A percentile compares a stretch with the other conserved stretches of the same genome.
Evolutionary conservation across 2,329 filamentous ascomycete species (phyloP).

Genomic region (Trichoderma harzianum): DNA sequence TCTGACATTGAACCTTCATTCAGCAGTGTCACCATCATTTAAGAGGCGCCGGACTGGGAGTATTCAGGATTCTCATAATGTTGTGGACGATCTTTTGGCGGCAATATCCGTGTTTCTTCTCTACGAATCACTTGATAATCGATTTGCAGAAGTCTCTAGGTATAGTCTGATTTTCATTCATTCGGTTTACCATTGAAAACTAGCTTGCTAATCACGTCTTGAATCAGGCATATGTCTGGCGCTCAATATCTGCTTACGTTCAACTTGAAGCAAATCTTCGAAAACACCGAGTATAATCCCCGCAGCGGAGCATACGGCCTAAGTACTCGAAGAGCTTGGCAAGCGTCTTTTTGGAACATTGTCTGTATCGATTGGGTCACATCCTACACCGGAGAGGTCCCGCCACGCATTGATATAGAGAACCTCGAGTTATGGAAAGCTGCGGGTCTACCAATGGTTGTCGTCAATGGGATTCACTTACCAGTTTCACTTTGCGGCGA

Average conservation of each 20-base stretch:
- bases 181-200: background rate
- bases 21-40: background rate
- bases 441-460: slow-evolving; percentile 19
- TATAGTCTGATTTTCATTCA: background rate
- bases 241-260: slow-evolving; percentile 19
- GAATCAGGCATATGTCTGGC: slow-evolving; percentile 20
- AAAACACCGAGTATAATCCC: background rate
- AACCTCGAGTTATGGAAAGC: slow-evolving; percentile 21
- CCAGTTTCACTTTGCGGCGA: slow-evolving; percentile 13
- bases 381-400: slow-evolving; percentile 16
- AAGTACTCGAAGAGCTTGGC: slow-evolving; percentile 19
- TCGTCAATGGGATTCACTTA: slow-evolving; percentile 6
- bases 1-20: background rate
- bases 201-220: background rate
- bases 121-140: slow-evolving; percentile 23
- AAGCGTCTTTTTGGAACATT: slow-evolving; percentile 22
- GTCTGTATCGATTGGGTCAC: slow-evolving; percentile 21
- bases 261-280: background rate
- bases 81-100: slow-evolving; percentile 20
- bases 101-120: slow-evolving; percentile 22
- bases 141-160: slow-evolving; percentile 20
- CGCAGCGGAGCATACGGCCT: slow-evolving; percentile 12
- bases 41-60: slow-evolving; percentile 7
- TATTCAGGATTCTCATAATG: background rate
- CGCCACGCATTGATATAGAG: slow-evolving; percentile 17